Conservation (phyloP, 306 rosid species). For the Quillaja saponaria region DNA sequence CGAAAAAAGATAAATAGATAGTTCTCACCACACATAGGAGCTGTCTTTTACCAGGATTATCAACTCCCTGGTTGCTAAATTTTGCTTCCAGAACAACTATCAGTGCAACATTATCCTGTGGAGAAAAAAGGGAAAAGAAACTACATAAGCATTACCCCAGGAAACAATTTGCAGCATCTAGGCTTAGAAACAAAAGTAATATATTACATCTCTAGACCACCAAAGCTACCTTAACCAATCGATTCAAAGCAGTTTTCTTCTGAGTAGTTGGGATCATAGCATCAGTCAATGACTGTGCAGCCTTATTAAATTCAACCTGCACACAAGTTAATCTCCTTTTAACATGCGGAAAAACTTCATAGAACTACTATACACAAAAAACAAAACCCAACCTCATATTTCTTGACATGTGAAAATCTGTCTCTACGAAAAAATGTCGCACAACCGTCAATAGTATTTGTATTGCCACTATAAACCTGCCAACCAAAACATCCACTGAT, state of each 20-base stretch:
- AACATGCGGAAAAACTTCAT: slow-evolving; percentile 12
- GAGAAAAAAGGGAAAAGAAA: slow-evolving; percentile 30
- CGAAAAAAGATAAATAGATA: slow-evolving; percentile 10
- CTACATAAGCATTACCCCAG: slow-evolving; percentile 17
- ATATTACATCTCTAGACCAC: slow-evolving; percentile 17
- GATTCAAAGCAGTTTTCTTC: slow-evolving; percentile 85
- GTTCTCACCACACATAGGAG: slow-evolving; percentile 94
- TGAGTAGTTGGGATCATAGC: slow-evolving; percentile 80
- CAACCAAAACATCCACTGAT: slow-evolving; percentile 27
- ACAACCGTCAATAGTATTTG: slow-evolving; percentile 81
- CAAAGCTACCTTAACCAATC: slow-evolving; percentile 77
- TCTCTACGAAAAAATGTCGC: slow-evolving; percentile 98
- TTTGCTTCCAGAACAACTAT: slow-evolving; percentile 95
- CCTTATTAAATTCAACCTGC: slow-evolving; percentile 97
- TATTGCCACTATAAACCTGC: slow-evolving; percentile 63
- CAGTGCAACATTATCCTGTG: slow-evolving; percentile 93
- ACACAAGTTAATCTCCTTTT: slow-evolving; percentile 30
- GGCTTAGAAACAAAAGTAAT: slow-evolving; percentile 4
- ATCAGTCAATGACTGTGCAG: slow-evolving; percentile 95
- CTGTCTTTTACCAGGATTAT: slow-evolving; percentile 84
- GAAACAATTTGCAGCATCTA: background rate
- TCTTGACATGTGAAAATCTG: slow-evolving; percentile 89
- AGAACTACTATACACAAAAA: slow-evolving; percentile 12
- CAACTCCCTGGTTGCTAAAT: slow-evolving; percentile 74
- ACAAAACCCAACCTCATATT: slow-evolving; percentile 79